phyloP scores from a whole-genome alignment of 352 stramenopile genomes.

The Pythium aphanidermatum region DNA sequence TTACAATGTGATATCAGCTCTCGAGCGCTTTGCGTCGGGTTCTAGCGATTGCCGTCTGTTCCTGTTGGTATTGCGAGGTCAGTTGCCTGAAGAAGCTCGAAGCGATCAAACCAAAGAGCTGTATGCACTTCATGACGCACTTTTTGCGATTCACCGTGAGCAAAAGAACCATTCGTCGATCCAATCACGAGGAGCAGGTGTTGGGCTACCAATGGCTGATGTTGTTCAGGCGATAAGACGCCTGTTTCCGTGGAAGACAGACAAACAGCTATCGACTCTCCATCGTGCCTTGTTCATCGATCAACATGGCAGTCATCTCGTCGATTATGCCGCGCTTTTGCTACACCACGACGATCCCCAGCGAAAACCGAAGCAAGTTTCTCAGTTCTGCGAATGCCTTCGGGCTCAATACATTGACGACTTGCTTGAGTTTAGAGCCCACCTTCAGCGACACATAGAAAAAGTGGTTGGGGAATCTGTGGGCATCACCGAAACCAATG shows the following conservation, averaged over 20 bases:
- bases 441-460: constrained; percentile 33
- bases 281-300: constrained; percentile 43
- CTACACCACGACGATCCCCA: constrained; percentile 14
- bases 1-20: constrained; percentile 49
- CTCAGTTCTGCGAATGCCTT: constrained; percentile 31
- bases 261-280: constrained; percentile 31
- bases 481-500: background rate
- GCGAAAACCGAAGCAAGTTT: constrained; percentile 2
- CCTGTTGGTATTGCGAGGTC: constrained; percentile 32
- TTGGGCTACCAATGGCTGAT: constrained; percentile 32
- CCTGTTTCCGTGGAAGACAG: constrained; percentile 60
- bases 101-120: constrained; percentile 39
- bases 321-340: constrained; percentile 44
- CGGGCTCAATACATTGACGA: constrained; percentile 59
- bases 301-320: constrained; percentile 21
- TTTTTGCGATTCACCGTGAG: constrained; percentile 45
- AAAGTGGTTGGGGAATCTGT: constrained; percentile 3
- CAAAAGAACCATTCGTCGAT: constrained; percentile 18
- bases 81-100: constrained; percentile 42
- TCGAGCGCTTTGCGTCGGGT: constrained; percentile 31
- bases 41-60: constrained; percentile 57
- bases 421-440: constrained; percentile 35
- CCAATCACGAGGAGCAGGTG: background rate
- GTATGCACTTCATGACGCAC: constrained; percentile 36
- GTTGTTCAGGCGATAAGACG: constrained; percentile 38